Conservation (phyloP, 2,329 filamentous ascomycete species). For the Trichoderma lentiforme region DNA sequence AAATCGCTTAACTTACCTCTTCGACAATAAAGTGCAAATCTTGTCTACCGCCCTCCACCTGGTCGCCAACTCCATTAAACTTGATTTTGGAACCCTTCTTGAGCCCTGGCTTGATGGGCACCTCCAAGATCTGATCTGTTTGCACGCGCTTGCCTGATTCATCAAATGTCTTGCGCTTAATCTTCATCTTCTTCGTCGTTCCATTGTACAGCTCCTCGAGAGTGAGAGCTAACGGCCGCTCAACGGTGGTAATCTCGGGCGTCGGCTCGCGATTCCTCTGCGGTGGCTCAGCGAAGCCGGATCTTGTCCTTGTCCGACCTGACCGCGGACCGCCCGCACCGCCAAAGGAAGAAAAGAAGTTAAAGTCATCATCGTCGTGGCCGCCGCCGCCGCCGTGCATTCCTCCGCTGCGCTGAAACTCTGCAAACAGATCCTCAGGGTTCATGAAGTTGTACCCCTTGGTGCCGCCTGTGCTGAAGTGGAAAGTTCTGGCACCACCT, state of each 20-base stretch:
- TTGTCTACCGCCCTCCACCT: conserved; percentile 92
- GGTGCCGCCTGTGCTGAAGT: conserved; percentile 56
- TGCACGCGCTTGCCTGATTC: conserved; percentile 77
- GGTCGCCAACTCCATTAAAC: conserved; percentile 95
- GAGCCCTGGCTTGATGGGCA: conserved; percentile 91
- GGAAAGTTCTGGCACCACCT: conserved; percentile 52
- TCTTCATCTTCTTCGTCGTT: conserved; percentile 94
- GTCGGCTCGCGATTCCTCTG: conserved; percentile 43
- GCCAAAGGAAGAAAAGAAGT: conserved; percentile 52
- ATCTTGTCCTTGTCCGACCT: conserved; percentile 44
- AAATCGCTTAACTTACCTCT: conserved; percentile 61
- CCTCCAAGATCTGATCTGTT: conserved; percentile 86
- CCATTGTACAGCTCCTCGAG: conserved; percentile 88
- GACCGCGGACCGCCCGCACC: conserved; percentile 32
- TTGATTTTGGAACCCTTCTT: conserved; percentile 99
- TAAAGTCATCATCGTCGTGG: conserved; percentile 45
- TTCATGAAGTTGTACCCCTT: conserved; percentile 78
- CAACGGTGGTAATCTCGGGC: conserved; percentile 86
- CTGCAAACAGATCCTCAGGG: conserved; percentile 78
- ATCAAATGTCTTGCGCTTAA: conserved; percentile 95
- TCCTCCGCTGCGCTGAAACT: conserved; percentile 66
- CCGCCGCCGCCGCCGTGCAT: conserved; percentile 37
- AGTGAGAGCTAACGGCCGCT: conserved; percentile 74
- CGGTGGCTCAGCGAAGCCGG: conserved; percentile 35
- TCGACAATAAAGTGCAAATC: conserved; percentile 93